Base-by-base conservation (phyloP, 768 basidiomycete species). In the Agrocybe praecox region DNA sequence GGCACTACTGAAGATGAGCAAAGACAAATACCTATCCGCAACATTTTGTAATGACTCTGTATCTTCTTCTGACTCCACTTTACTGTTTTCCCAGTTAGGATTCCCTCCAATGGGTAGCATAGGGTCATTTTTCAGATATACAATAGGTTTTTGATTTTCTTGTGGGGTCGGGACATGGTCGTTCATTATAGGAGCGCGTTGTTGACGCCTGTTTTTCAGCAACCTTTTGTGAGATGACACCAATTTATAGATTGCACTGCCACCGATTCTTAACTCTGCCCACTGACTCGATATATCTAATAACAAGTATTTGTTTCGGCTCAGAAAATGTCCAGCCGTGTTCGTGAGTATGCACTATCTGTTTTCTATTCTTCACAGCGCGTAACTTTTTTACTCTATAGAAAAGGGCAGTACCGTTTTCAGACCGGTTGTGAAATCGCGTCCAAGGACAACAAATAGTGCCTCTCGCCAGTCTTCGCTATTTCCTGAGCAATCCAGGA, bases 321-420 rank as follows among this genome's bases (percentile, higher is more conserved):
- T 46, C 23, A 42, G 36, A 33, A 48, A 53, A 83, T 83, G 82
- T 78, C 79, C 33, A 81, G 78, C 60, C 76, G 82, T 68, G 82
- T 83, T 67, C 89, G 89, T 91, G 67, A 81, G 89, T 89, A 17
- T 21, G 24, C 15, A 49, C 53, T 50, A 54, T 46, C 26, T 29
- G 22, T 33, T 46, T 50, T 24, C 55, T n/a, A n/a, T 21, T 11
- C 15, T 53, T 62, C 50, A 60, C 50, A 60, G 53, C 46, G 61
- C 2, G 50, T 40, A 48, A 15, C 52, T 11, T 14, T 24, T 49
- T 15, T 23, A n/a, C 36, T 52, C 29, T 44, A 18, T 62, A 92
- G 89, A 91, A 67, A 92, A 92, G 67, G 89, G 89, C 15, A 76
- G 80, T 8, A 79, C 85, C 6, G 69, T 90, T 52, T 92, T 92